Evolutionary conservation across 2,329 filamentous ascomycete species (phyloP).

Genomic region (Acrodontium crateriforme): DNA sequence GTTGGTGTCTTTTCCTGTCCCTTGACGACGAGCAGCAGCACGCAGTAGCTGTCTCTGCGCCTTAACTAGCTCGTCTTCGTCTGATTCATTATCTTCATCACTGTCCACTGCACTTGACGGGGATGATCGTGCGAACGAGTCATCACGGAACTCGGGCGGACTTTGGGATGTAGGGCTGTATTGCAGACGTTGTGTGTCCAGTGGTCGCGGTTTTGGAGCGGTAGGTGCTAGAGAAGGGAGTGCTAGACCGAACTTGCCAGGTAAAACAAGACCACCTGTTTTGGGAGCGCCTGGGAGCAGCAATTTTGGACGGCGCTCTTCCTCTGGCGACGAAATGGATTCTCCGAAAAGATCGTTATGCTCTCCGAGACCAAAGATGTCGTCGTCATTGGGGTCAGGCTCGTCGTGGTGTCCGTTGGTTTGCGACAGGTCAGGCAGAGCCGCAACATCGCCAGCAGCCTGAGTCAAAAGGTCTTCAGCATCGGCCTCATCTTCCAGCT

Average conservation of each 20-base stretch:
- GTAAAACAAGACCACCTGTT: slow-evolving; percentile 17
- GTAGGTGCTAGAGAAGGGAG: slow-evolving; percentile 10
- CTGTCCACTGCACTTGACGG: slow-evolving; percentile 10
- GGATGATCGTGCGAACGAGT: slow-evolving; percentile 11
- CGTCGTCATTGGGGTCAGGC: slow-evolving; percentile 37
- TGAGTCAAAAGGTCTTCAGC: slow-evolving; percentile 6
- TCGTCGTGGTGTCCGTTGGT: slow-evolving; percentile 12
- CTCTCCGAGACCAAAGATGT: too few relatives aligned
- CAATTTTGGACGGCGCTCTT: slow-evolving; percentile 8
- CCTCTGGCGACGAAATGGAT: slow-evolving; percentile 18
- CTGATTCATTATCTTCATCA: slow-evolving; percentile 15
- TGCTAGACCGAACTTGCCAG: slow-evolving; percentile 16
- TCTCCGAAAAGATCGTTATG: slow-evolving; percentile 27
- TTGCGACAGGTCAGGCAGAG: slow-evolving; percentile 5
- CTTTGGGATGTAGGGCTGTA: slow-evolving; percentile 11
- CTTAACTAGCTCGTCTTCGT: slow-evolving; percentile 12
- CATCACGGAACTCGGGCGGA: slow-evolving; percentile 12
- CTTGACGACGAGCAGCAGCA: too few relatives aligned
- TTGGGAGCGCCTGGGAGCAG: slow-evolving; percentile 2
- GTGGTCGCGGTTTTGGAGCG: slow-evolving; percentile 3
- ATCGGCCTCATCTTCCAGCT: slow-evolving; percentile 8
- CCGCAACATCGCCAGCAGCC: slow-evolving; percentile 6
- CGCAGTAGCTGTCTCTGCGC: slow-evolving; percentile 19
- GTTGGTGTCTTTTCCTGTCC: slow-evolving; percentile 9
- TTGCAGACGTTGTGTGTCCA: slow-evolving; percentile 3